Base-by-base conservation (phyloP, 352 stramenopile species). In the Aphanomyces stellatus region DNA sequence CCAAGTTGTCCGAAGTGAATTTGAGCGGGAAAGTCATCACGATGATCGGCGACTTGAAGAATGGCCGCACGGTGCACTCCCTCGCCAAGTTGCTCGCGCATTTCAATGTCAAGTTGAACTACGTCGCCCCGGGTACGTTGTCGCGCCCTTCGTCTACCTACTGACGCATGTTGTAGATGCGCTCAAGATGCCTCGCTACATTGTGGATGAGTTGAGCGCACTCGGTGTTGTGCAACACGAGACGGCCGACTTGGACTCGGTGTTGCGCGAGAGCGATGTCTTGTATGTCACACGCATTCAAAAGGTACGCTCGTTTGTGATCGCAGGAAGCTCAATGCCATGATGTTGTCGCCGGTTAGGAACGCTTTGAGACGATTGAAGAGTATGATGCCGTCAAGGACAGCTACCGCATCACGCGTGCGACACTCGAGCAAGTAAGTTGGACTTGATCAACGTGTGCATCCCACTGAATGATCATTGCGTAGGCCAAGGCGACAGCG, bases 241-340 rank as follows among this genome's bases (percentile, higher is more conserved):
- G 70, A 89, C 72, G 5, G 77, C 75, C 22, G 74, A 96, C 69
- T 62, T 98, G 43, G 79, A 93, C 37, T 83, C 85, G 2, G 95
- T 98, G 15, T 76, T 99, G 30, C 75, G 78, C 57, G 73, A 90
- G 33, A 97, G 94, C 17, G 90, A 99, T 78, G 95, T 99, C 63
- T 81, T 99, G 24, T 99, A 99, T 81, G 93, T 99, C 42, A 99
- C 97, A 1, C 88, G 97, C 51, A 85, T 99, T 48, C 97, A 99
- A 73, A 98, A 93, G 75, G 79, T 76, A 63, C 17, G 30, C 28
- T 24, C 24, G n/a, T 72, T 67, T 33, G 11, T 37, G 13, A 15
- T 25, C n/a, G 4, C n/a, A n/a, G n/a, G n/a, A 1, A 27, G 3
- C 37, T 46, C 37, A 46, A 46, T 46, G 13, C 37, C n/a, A n/a